Evolutionary conservation across 306 rosid species (phyloP).

Genomic region (Ochetophila trinervis): DNA sequence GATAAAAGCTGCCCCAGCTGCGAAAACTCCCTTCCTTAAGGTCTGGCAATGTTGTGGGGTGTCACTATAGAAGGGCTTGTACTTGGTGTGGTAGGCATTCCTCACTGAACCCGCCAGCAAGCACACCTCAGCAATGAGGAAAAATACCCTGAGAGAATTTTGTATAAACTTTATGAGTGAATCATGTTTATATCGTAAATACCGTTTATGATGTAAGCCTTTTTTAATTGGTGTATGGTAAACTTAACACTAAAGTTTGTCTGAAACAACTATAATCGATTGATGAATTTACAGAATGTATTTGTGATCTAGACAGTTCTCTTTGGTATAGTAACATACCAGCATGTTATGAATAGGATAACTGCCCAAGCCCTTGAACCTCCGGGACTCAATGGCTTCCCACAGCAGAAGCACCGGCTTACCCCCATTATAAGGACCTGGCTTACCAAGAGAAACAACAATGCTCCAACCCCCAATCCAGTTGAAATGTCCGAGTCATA

Average conservation of each 20-base stretch:
- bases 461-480: conserved; percentile 93
- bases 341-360: conserved; percentile 83
- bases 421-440: conserved; percentile 78
- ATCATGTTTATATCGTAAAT: conserved; percentile 6
- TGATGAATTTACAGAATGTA: neutral
- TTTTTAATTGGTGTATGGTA: neutral
- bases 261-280: neutral
- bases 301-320: conserved; percentile 3
- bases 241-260: too few species aligned
- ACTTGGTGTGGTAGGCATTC: conserved; percentile 92
- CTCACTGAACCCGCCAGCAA: conserved; percentile 88
- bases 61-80: conserved; percentile 38
- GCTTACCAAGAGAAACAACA: conserved; percentile 72
- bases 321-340: conserved; percentile 45
- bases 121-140: conserved; percentile 87
- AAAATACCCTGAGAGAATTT: conserved; percentile 59
- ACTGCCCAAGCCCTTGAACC: conserved; percentile 90
- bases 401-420: conserved; percentile 96
- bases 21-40: conserved; percentile 88
- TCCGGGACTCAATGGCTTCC: conserved; percentile 81
- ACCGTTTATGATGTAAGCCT: conserved; percentile 4
- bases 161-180: neutral
- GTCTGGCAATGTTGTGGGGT: conserved; percentile 58
- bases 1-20: conserved; percentile 82
- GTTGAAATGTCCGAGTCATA: conserved; percentile 82